Conservation (phyloP, 768 basidiomycete genomes). For the Chlorophyllum brunneum region DNA sequence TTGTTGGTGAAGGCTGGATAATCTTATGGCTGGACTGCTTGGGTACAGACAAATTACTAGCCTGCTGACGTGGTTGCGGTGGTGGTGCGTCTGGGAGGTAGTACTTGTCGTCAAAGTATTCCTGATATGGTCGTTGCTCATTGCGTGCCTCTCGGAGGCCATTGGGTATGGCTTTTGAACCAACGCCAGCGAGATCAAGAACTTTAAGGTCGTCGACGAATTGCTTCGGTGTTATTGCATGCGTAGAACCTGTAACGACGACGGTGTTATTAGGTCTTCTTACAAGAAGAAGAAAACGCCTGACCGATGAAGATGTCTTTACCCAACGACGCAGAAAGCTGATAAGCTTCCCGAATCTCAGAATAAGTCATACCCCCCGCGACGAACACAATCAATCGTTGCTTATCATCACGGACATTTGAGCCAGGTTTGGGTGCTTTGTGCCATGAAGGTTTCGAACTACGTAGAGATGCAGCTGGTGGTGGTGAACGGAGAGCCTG, state of each 20-base stretch:
- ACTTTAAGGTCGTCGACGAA: conserved; percentile 88
- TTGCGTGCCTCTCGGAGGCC: conserved; percentile 51
- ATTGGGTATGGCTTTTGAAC: conserved; percentile 68
- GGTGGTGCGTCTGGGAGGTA: conserved; percentile 61
- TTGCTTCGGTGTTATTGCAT: conserved; percentile 74
- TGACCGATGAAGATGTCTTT: conserved; percentile 92
- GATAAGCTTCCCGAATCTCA: conserved; percentile 87
- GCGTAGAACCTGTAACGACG: conserved; percentile 74
- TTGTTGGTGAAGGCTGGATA: conserved; percentile 49
- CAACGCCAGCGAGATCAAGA: conserved; percentile 83
- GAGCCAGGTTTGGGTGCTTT: conserved; percentile 56
- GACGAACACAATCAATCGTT: conserved; percentile 84
- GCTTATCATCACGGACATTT: conserved; percentile 46
- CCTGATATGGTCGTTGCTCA: conserved; percentile 56
- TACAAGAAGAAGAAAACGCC: background rate
- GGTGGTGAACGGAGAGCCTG: conserved; percentile 29
- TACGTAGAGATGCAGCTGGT: conserved; percentile 66
- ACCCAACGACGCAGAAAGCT: conserved; percentile 66
- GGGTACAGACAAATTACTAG: conserved; percentile 29
- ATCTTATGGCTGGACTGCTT: conserved; percentile 26
- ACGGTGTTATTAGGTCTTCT: background rate
- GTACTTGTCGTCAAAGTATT: conserved; percentile 79
- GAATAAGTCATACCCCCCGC: conserved; percentile 96
- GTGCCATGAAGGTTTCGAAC: conserved; percentile 89
- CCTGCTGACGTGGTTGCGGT: conserved; percentile 36